Percentiles rank a stretch among this genome's conserved stretches.
Evolutionary conservation across 2,329 filamentous ascomycete species (phyloP).

Genomic region (Penicillium decumbens): DNA sequence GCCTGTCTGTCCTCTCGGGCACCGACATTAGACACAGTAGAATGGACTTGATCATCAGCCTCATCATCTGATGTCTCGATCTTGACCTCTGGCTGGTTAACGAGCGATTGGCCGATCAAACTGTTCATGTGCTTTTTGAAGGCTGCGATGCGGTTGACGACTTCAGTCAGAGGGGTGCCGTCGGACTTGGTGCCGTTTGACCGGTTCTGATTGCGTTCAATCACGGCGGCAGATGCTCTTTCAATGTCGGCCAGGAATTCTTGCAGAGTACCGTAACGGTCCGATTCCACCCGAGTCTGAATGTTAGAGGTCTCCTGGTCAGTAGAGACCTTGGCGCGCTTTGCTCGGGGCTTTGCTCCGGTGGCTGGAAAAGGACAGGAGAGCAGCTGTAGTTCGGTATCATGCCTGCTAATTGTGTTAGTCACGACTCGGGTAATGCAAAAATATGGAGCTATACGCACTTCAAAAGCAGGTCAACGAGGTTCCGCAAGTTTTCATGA

Average conservation of each 20-base stretch:
- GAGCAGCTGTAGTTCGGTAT: constrained; percentile 43
- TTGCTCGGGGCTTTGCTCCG: constrained; percentile 39
- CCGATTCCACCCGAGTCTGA: constrained; percentile 36
- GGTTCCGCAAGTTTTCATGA: constrained; percentile 34
- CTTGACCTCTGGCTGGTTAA: constrained; percentile 34
- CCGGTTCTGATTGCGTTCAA: constrained; percentile 35
- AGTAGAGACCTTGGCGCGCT: constrained; percentile 41
- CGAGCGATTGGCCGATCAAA: constrained; percentile 60
- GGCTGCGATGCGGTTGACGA: constrained; percentile 45
- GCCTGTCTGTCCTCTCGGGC: constrained; percentile 54
- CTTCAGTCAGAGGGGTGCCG: constrained; percentile 31
- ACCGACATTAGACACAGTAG: constrained; percentile 38
- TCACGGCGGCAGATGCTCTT: constrained; percentile 34
- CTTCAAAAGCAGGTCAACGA: constrained; percentile 31
- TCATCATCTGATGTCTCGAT: constrained; percentile 34
- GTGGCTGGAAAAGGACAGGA: constrained; percentile 37
- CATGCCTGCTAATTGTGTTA: constrained; percentile 35
- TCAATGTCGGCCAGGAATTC: constrained; percentile 44
- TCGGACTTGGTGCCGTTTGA: constrained; percentile 25
- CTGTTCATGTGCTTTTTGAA: constrained; percentile 62
- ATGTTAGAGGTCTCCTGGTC: constrained; percentile 36
- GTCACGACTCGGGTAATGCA: not conserved
- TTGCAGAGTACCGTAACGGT: constrained; percentile 39
- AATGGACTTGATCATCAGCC: constrained; percentile 33
- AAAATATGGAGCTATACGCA: constrained; percentile 21